Evolutionary conservation across 108 stramenopile species (phyloP).

Genomic region (Skeletonema menzelii): DNA sequence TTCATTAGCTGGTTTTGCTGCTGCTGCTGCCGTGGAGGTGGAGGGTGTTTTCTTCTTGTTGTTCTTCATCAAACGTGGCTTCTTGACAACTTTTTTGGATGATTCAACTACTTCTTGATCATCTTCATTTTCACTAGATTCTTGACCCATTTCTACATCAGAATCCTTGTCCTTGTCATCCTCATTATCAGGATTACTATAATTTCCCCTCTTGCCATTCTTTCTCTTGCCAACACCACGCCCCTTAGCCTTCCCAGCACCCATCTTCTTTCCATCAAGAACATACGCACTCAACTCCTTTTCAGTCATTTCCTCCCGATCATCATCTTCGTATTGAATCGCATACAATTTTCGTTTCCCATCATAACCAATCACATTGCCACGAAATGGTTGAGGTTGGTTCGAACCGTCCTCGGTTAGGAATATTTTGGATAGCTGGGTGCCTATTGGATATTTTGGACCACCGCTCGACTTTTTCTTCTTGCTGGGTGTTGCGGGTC

Average conservation of each 20-base stretch:
- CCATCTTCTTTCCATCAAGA: not conserved
- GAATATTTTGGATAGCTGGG: not conserved
- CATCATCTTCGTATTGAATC: conserved; percentile 19
- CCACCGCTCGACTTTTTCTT: too few species aligned
- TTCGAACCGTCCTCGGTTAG: not conserved
- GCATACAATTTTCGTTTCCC: conserved; percentile 1
- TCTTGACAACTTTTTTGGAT: not conserved
- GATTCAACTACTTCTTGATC: not conserved
- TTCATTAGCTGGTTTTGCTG: not conserved
- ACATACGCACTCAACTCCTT: conserved; percentile 1
- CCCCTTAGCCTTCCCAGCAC: too few species aligned
- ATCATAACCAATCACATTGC: not conserved
- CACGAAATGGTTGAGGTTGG: not conserved
- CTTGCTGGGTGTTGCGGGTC: too few species aligned
- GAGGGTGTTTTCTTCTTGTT: too few species aligned
- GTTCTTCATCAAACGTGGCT: not conserved
- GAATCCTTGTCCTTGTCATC: not conserved
- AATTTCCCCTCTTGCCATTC: conserved; percentile 8
- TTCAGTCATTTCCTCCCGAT: conserved; percentile 18
- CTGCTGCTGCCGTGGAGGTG: not conserved
- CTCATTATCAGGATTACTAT: not conserved
- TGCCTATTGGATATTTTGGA: not conserved
- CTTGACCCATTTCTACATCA: conserved; percentile 16
- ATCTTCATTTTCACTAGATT: not conserved
- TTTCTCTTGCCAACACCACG: not conserved